Conservation (phyloP, 2,329 filamentous ascomycete species). For the Pleurostoma richardsiae region DNA sequence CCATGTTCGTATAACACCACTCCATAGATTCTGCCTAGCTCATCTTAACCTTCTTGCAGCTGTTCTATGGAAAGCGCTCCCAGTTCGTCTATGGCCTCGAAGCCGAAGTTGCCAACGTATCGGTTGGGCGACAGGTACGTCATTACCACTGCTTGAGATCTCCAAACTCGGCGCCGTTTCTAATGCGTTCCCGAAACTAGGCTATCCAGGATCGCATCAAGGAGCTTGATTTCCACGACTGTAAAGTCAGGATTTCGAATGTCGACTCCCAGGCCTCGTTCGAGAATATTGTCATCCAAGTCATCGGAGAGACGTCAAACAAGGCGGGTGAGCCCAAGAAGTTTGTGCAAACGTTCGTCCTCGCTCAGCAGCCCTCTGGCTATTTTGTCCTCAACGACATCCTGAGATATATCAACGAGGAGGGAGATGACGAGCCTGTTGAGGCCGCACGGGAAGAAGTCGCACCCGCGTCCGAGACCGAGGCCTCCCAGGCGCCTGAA, state of each 20-base stretch:
- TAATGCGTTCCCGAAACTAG: slow-evolving; percentile 34
- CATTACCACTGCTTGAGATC: slow-evolving; percentile 3
- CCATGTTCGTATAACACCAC: slow-evolving; percentile 48
- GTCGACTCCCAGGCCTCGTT: slow-evolving; percentile 93
- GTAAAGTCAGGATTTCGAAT: slow-evolving; percentile 97
- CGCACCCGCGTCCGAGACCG: slow-evolving; percentile 15
- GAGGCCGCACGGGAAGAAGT: slow-evolving; percentile 24
- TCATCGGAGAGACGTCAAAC: slow-evolving; percentile 97
- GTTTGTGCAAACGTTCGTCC: slow-evolving; percentile 96
- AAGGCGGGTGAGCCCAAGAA: slow-evolving; percentile 87
- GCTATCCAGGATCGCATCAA: slow-evolving; percentile 93
- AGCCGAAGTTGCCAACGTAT: slow-evolving; percentile 81
- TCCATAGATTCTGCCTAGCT: not conserved
- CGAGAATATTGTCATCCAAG: slow-evolving; percentile 93
- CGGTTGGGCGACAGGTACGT: slow-evolving; percentile 80
- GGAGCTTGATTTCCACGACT: slow-evolving; percentile 88
- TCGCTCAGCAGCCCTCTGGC: slow-evolving; percentile 91
- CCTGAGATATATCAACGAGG: slow-evolving; percentile 86
- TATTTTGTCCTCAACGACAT: slow-evolving; percentile 99
- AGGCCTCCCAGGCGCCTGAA: slow-evolving; percentile 17
- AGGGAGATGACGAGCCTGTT: slow-evolving; percentile 67
- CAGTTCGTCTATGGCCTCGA: slow-evolving; percentile 92
- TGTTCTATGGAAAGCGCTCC: slow-evolving; percentile 95
- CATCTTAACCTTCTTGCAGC: slow-evolving; percentile 31
- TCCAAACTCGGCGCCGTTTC: not conserved